A percentile compares a stretch with the other conserved stretches of the same genome.
Conservation (phyloP, 1,284 basidiomycete species). For the Ustilago lituana region DNA sequence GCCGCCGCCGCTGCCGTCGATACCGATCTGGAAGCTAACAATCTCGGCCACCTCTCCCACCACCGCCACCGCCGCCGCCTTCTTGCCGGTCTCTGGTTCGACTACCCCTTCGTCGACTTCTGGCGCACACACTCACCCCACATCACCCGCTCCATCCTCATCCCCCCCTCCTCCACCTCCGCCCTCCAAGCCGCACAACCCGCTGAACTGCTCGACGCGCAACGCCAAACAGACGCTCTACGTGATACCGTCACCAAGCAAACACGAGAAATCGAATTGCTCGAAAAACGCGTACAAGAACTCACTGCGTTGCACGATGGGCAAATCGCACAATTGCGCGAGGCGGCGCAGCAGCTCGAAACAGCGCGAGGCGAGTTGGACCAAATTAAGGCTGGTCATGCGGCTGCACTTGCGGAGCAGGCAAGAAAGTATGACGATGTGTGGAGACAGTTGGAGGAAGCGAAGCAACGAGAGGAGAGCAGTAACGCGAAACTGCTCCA, state of each 20-base stretch:
- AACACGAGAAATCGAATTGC: constrained; percentile 42
- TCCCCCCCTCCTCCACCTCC: constrained; percentile 54
- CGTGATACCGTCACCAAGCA: constrained; percentile 48
- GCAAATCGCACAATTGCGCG: constrained; percentile 4
- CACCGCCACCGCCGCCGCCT: constrained; percentile 51
- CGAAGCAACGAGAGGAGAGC: constrained; percentile 17
- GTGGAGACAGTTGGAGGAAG: constrained; percentile 9
- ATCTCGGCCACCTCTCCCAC: constrained; percentile 64
- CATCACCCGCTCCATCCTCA: constrained; percentile 57
- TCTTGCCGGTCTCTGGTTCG: constrained; percentile 90
- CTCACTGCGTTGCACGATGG: constrained; percentile 22
- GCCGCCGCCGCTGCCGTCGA: too few relatives aligned
- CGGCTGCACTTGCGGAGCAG: constrained; percentile 18
- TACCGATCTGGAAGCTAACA: constrained; percentile 44
- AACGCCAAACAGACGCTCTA: constrained; percentile 55
- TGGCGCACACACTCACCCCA: constrained; percentile 90
- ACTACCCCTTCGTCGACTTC: constrained; percentile 98
- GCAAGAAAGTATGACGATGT: constrained; percentile 22
- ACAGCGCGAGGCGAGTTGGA: constrained; percentile 20
- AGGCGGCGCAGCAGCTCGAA: constrained; percentile 23
- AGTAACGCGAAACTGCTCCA: constrained; percentile 30
- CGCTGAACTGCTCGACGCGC: constrained; percentile 61
- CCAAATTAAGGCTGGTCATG: constrained; percentile 25
- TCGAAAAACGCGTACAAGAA: constrained; percentile 42
- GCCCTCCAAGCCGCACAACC: constrained; percentile 33